Conservation (phyloP, 352 stramenopile species). For the Blastocystis sp. region DNA sequence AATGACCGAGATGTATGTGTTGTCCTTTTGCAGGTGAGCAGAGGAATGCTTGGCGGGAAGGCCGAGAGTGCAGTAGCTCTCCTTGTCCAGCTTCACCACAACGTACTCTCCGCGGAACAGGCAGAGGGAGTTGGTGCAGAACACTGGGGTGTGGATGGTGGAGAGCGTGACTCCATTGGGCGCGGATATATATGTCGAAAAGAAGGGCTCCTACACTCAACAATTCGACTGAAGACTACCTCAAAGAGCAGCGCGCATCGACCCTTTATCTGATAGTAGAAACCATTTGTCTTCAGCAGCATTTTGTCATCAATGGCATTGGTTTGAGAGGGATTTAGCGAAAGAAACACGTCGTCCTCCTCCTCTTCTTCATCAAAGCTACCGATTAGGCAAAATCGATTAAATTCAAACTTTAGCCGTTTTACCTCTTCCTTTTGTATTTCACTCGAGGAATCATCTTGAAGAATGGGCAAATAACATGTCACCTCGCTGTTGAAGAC, state of each 20-base stretch:
- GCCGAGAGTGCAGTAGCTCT: neutral
- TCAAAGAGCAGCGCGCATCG: neutral
- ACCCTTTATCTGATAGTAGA: constrained; percentile 27
- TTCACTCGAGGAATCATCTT: neutral
- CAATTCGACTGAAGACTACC: neutral
- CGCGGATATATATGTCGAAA: constrained; percentile 15
- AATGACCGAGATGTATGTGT: neutral
- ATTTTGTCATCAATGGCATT: neutral
- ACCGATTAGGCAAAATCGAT: neutral
- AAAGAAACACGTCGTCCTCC: constrained; percentile 28
- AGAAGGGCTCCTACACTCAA: constrained; percentile 53
- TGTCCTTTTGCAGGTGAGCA: neutral
- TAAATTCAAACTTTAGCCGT: constrained; percentile 3
- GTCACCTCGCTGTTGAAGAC: constrained; percentile 27
- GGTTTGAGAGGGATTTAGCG: constrained; percentile 11
- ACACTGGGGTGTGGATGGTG: constrained; percentile 11
- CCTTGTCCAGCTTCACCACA: constrained; percentile 8
- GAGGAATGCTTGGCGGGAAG: constrained; percentile 2
- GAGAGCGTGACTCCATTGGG: neutral
- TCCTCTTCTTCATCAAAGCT: constrained; percentile 52
- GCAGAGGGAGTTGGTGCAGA: constrained; percentile 5
- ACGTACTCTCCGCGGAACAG: constrained; percentile 34
- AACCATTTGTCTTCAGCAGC: neutral
- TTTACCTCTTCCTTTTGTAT: neutral
- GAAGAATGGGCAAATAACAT: constrained; percentile 21